Evolutionary conservation across 768 basidiomycete genomes (phyloP).

Genomic region (Naganishia kalamii): DNA sequence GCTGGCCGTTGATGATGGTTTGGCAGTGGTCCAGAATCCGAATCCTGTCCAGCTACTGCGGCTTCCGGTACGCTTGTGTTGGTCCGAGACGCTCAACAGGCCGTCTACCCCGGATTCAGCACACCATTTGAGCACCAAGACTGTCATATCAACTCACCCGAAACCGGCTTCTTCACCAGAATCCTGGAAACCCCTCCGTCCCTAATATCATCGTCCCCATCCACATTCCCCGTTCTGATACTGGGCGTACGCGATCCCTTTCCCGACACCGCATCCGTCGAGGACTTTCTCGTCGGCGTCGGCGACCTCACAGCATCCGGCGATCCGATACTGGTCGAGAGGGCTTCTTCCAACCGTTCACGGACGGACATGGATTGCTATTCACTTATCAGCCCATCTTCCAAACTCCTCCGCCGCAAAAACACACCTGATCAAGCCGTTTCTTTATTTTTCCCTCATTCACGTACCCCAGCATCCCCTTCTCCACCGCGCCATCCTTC

Average conservation of each 20-base stretch:
- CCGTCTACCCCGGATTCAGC: no score
- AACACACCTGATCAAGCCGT: background rate
- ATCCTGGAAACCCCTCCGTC: background rate
- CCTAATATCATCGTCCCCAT: background rate
- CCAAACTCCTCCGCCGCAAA: no score
- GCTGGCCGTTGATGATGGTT: background rate
- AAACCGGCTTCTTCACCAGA: background rate
- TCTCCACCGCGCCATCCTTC: background rate
- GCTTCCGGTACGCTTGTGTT: background rate
- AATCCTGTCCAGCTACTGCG: background rate
- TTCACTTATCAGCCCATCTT: no score
- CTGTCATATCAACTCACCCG: background rate
- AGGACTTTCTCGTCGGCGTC: background rate
- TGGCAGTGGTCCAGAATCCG: slow-evolving; percentile 37
- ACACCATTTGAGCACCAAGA: no score
- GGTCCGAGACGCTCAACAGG: background rate
- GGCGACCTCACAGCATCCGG: background rate
- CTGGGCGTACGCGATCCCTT: background rate
- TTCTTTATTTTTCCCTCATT: background rate
- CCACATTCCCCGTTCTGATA: background rate
- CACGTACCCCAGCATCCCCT: background rate
- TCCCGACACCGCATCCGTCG: background rate
- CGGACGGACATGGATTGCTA: slow-evolving; percentile 2
- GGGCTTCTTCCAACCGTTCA: background rate
- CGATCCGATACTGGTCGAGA: background rate